Base-by-base conservation (phyloP, 2,329 filamentous ascomycete species). In the Ophiosphaerella herpotricha region DNA sequence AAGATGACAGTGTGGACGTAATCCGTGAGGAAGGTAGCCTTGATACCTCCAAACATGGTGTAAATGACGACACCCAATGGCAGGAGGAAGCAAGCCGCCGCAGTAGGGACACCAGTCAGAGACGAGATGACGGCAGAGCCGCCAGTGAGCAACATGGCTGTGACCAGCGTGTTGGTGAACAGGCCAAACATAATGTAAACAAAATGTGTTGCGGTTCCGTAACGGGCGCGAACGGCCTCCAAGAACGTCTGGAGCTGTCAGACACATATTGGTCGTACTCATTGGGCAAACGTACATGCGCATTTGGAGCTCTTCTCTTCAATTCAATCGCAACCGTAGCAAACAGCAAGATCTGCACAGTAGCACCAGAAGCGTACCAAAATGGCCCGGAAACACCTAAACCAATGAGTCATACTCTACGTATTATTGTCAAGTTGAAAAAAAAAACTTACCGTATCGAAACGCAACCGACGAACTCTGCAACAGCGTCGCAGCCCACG, bases 1-100 rank as follows among this genome's bases (percentile, higher is more conserved):
- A 93, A 81, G 45, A 90, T 85, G n/a, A 94, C 86, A 0, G 90
- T 94, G 69, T 96, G 91, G 34, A 92, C 83, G 72, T 90, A 94
- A 61, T 93, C 90, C 0, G 91, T 96, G 52, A 94, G 77, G 58
- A 94, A 70, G 0, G 66, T 71, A 5, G 66, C 67, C 74, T 96
- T 96, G 73, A 95, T 89, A 5, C 91, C 91, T 42, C 81, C 81
- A 46, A 82, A 82, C 50, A 82, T 82, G 2, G 91, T 95, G 70
- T 96, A 96, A 0, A 90, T 76, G 2, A 92, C 83, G 16, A 96
- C 89, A 58, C 90, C 89, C 2, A 94, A 76, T 0, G 91, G 91
- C 1, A 96, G 79, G 38, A 96, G 76, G 74, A 91, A 95, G 67
- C 90, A 94, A 51, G 90, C 91, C 1, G 91, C 91, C 7, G 87